A percentile compares a stretch with the other conserved stretches of the same genome.
Evolutionary conservation across 441 rosid species (phyloP).

Genomic region (California macrophylla): DNA sequence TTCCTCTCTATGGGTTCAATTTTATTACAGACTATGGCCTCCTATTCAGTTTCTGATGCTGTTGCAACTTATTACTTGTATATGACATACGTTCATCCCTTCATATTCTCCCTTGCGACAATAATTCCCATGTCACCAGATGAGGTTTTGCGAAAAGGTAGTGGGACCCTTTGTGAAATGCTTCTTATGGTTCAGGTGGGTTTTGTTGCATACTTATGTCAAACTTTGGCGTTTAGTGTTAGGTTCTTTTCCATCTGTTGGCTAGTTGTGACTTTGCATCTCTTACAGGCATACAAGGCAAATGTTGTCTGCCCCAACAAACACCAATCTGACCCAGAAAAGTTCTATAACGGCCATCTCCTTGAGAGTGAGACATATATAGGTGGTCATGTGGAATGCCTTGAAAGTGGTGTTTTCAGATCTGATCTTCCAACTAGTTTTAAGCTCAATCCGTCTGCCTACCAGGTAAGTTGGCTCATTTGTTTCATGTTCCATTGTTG

Average conservation of each 20-base stretch:
- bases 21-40: slow-evolving; percentile 87
- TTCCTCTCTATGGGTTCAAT: slow-evolving; percentile 14
- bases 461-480: slow-evolving; percentile 46
- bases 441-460: slow-evolving; percentile 76
- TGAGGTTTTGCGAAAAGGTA: slow-evolving; percentile 98
- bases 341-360: slow-evolving; percentile 69
- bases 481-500: slow-evolving; percentile 12
- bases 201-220: slow-evolving; percentile 20
- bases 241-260: slow-evolving; percentile 16
- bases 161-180: slow-evolving; percentile 99
- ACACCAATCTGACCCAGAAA: slow-evolving; percentile 84
- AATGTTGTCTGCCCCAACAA: slow-evolving; percentile 97
- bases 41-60: slow-evolving; percentile 98
- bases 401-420: slow-evolving; percentile 99
- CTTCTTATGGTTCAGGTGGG: slow-evolving; percentile 93
- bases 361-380: slow-evolving; percentile 98
- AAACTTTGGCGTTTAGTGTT: slow-evolving; percentile 16
- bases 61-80: slow-evolving; percentile 92
- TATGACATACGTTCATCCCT: slow-evolving; percentile 97
- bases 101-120: slow-evolving; percentile 93
- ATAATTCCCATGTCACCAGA: slow-evolving; percentile 98
- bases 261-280: slow-evolving; percentile 21
- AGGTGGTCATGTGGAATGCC: slow-evolving; percentile 98
- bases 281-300: slow-evolving; percentile 78
- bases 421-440: slow-evolving; percentile 90